These are phyloP conservation scores for Beta vulgaris DNA, from an alignment of 148 eudicot species.

Conservation along the genomic window DNA sequence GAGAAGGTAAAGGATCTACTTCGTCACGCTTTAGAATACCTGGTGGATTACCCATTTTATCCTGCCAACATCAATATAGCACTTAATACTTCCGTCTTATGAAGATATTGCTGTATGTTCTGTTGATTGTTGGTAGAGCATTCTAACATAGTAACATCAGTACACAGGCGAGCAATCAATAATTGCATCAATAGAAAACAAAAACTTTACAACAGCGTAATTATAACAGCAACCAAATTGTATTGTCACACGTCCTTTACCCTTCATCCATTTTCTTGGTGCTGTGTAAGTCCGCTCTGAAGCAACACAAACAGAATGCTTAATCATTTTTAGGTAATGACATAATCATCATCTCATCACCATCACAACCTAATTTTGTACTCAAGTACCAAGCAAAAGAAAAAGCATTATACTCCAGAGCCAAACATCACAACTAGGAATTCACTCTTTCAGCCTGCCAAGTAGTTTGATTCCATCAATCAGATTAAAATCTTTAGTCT, in stretches of 20 bases:
- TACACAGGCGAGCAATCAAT: neutral
- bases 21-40: constrained; percentile 65
- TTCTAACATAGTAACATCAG: neutral
- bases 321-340: constrained; percentile 4
- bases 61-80: constrained; percentile 46
- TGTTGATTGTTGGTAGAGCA: neutral
- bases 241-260: constrained; percentile 90
- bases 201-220: constrained; percentile 51
- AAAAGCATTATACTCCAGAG: neutral
- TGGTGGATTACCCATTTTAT: constrained; percentile 84
- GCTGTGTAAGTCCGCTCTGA: constrained; percentile 81
- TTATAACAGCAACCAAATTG: constrained; percentile 93
- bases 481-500: neutral
- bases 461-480: neutral
- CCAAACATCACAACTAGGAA: neutral
- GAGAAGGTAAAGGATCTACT: constrained; percentile 81
- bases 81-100: neutral
- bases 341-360: neutral
- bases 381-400: neutral
- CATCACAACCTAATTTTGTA: neutral
- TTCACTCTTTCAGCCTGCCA: neutral
- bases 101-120: neutral
- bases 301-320: constrained; percentile 22
- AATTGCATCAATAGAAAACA: neutral
- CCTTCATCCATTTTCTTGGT: constrained; percentile 94